Evolutionary conservation across 345 rosid genomes (phyloP), one percentile per base, ranked within the genome.

Genomic region (Brassica incana): DNA sequence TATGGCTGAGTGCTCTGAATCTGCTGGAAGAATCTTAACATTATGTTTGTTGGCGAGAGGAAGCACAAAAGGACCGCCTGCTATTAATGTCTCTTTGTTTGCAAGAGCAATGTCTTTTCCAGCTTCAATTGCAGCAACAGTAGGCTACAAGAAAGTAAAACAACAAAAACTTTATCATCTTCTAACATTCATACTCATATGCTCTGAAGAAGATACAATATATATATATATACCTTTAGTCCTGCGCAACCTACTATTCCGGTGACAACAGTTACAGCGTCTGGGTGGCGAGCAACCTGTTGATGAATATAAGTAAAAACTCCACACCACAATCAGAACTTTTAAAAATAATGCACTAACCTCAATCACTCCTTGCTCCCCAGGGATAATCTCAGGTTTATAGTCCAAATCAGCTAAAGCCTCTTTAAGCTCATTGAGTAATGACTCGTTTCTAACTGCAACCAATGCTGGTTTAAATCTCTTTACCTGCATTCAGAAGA

Each of bases 161-260:
- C 45, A 33, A 25, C 15, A 67, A 33, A 50, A 7, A 48, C n/a
- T 48, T 43, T 43, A 6, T 45, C 54, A 48, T 48, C 56, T 48
- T 14, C 16, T 14, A 52, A 52, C 60, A 30, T 2, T 69, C 65
- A 36, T 74, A 52, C 9, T 33, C 67, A 5, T 32, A 38, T 45
- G 23, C 10, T 29, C 45, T 16, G 38, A 0, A 12, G 6, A 45
- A 8, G 7, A 7, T n/a, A 12, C 1, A 23, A 50, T 5, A 3
- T 35, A 50, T n/a, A 38, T 40, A 11, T 43, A 12, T 12, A 67
- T 73, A 88, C 98, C 92, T 89, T 90, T 25, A 95, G 87, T 80
- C 99, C 99, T 1, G 99, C 99, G 80, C 99, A 95, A 60, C 99
- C 99, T 27, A 93, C 99, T 68, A 95, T 95, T 75, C 98, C 99